phyloP scores from a whole-genome alignment of 495 filamentous ascomycete genomes.

The Tuber umbilicatum region DNA sequence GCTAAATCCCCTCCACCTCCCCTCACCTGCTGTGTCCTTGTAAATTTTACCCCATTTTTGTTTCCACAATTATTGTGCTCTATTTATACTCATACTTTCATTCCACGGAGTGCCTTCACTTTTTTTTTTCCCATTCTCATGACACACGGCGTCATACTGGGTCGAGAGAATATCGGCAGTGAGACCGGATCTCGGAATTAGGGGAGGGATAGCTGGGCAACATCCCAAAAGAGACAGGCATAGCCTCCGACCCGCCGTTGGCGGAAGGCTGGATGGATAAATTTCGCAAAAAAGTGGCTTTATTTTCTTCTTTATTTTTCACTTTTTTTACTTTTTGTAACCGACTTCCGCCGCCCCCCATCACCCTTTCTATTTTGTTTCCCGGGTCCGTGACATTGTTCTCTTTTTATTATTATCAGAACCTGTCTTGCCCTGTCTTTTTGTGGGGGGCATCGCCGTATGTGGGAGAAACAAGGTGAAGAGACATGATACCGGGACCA shows the following conservation, averaged over 20 bases:
- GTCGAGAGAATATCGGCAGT: conserved; percentile 35
- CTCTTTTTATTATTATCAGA: conserved; percentile 18
- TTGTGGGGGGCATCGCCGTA: background rate
- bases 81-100: background rate
- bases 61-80: background rate
- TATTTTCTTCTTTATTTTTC: conserved; percentile 13
- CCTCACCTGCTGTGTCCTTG: background rate
- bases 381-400: background rate
- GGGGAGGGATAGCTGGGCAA: background rate
- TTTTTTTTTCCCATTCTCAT: conserved; percentile 19
- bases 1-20: background rate
- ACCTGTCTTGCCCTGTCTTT: conserved; percentile 24
- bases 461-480: background rate
- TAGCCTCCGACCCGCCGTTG: conserved; percentile 30
- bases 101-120: background rate
- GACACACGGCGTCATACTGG: conserved; percentile 37
- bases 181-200: conserved; percentile 19
- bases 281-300: conserved; percentile 17
- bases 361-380: background rate
- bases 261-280: conserved; percentile 15
- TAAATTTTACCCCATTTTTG: background rate
- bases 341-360: background rate
- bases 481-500: conserved; percentile 11
- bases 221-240: background rate
- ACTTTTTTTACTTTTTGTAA: background rate